Evolutionary conservation across 2,329 filamentous ascomycete species (phyloP), one percentile per base, ranked within the genome.

Genomic region (Fusarium oligoseptatum): DNA sequence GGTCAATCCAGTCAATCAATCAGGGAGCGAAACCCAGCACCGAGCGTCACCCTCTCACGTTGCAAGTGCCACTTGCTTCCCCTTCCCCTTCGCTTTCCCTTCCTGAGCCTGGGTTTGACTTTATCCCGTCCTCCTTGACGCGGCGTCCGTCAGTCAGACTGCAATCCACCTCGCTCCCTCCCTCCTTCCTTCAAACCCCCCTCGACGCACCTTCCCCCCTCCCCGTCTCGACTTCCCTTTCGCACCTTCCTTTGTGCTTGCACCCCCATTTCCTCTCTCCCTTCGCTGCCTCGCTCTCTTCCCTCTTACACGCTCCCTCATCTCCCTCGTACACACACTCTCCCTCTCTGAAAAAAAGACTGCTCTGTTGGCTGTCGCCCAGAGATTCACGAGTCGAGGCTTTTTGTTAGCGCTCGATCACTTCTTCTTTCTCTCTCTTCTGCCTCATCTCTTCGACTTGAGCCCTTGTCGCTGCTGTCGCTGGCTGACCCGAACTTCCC

Each of bases 351-450:
- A 24, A 29, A 72, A 72, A 68, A 75, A 66, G 62, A 73, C 56
- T 72, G 69, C 48, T 75, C 64, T 75, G 56, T 73, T 64, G 58
- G 56, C 69, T 73, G 61, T 71, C 69, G 66, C 61, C 68, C 74
- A 73, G 69, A 73, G 68, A 72, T 58, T 22, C 75, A 70, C 77
- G 69, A 69, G 68, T 83, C 83, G 84, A 85, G 83, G 82, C 84
- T 85, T 85, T 85, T 88, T 71, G 81, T 80, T 88, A 88, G 87
- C 83, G 82, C 83, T 88, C 85, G 86, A 80, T 80, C 75, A 70
- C 66, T 66, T 75, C 60, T 66, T 70, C 68, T 73, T 74, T 74
- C 68, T 63, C 71, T 75, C 70, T 73, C 60, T 64, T 72, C 67
- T 61, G 73, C 57, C 71, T 74, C 72, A 66, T 56, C 61, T 72